These are phyloP conservation scores for Plasmodium relictum DNA, from an alignment of 169 alveolate genomes.

Conservation along the genomic window DNA sequence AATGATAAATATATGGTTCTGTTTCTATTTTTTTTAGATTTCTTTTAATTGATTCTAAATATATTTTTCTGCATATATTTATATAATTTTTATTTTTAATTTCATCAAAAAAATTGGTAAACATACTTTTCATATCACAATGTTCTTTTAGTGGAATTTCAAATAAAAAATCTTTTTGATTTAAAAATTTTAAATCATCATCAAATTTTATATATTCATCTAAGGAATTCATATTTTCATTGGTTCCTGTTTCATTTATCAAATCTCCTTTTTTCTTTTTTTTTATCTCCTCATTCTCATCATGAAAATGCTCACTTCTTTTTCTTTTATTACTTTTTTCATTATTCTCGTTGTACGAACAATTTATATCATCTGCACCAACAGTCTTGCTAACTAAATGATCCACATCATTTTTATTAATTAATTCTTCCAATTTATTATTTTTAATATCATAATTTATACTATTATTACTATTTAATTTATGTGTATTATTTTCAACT, in stretches of 20 bases:
- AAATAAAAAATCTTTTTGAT: slow-evolving; percentile 20
- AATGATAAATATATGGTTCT: not conserved
- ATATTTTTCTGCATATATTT: slow-evolving; percentile 13
- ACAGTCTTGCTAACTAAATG: not conserved
- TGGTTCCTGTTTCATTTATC: not conserved
- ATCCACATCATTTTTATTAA: not conserved
- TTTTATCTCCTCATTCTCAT: not conserved
- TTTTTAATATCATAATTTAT: not conserved
- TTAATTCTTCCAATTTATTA: not conserved
- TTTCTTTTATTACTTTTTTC: not conserved
- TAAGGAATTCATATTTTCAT: not conserved
- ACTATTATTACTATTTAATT: not conserved
- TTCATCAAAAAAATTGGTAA: slow-evolving; percentile 6
- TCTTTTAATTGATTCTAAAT: slow-evolving; percentile 26
- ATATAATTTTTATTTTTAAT: slow-evolving; percentile 22
- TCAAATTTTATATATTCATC: slow-evolving; percentile 27
- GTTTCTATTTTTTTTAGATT: slow-evolving; percentile 6
- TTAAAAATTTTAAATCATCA: slow-evolving; percentile 31
- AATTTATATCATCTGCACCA: not conserved
- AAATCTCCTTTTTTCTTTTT: not conserved
- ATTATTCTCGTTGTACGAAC: not conserved
- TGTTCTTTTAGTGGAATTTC: slow-evolving; percentile 43
- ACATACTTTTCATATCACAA: slow-evolving; percentile 26
- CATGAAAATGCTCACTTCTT: not conserved
- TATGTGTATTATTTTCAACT: not conserved